Base-by-base conservation (phyloP, 2,329 filamentous ascomycete genomes). In the Fusarium devonianum region DNA sequence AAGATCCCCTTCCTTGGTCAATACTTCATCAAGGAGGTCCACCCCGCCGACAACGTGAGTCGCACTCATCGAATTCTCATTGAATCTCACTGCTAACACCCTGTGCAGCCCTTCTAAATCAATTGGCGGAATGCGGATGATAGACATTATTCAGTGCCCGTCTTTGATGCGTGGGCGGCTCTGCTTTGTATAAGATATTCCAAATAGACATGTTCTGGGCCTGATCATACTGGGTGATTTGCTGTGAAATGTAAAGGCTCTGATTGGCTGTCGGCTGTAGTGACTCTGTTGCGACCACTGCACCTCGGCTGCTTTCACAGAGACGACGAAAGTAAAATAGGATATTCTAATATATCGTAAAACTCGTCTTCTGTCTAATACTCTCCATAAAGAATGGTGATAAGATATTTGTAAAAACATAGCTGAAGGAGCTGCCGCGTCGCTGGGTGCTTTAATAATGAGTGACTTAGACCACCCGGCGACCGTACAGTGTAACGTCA, bases 21-120 rank as follows among this genome's bases (percentile, higher is more conserved):
- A 37, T 73, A 76, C 71, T 86, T 78, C 69, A 63, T 75, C 63
- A 78, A 80, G 69, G 74, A 83, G 67, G 63, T 82, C 60, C 78
- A 81, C 62, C 74, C 83, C 51, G 81, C 83, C 52, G 84, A 87
- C 73, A 86, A 85, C 73, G 83, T 86, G 64, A 75, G 82, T 78
- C 9, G n/a, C n/a, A n/a, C 73, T 8, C 5, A 11, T 21, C 18
- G 9, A 9, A 8, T 10, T 2, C 18, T 10, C 7, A 18, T 12
- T 23, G 10, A 14, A 7, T 18, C 10, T 8, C 3, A 1, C 16
- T 39, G 34, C 66, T 73, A 58, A 73, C 47, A 12, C 3, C 12
- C 6, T 5, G 21, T 10, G 9, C 19, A 75, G 74, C 73, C 74
- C 41, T 76, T 76, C 66, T 76, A 75, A 75, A 66, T 56, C 39